Percentiles rank a stretch among this genome's conserved stretches.
Evolutionary conservation across 2,329 filamentous ascomycete species (phyloP).

Genomic region (Colletotrichum destructivum): DNA sequence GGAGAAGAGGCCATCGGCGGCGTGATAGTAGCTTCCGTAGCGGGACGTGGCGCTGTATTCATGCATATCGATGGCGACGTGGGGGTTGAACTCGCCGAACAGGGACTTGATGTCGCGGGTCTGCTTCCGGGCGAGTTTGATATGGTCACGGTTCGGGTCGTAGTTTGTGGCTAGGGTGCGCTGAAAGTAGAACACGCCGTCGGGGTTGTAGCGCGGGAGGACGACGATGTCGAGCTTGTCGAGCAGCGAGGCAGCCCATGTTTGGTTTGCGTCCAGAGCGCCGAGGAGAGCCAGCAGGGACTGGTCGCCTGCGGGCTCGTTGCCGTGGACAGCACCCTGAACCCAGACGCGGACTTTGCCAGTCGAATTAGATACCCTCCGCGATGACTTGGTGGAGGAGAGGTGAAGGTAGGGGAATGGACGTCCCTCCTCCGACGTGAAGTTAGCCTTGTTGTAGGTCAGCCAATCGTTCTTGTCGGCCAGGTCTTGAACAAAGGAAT

Average conservation of each 20-base stretch:
- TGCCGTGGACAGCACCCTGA: slow-evolving; percentile 52
- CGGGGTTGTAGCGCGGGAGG: slow-evolving; percentile 52
- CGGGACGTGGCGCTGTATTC: slow-evolving; percentile 47
- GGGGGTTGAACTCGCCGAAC: slow-evolving; percentile 48
- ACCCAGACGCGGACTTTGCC: slow-evolving; percentile 51
- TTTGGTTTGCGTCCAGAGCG: slow-evolving; percentile 48
- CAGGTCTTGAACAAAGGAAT: slow-evolving; percentile 45
- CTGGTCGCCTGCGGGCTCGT: slow-evolving; percentile 53
- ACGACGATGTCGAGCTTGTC: slow-evolving; percentile 50
- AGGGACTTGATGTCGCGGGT: slow-evolving; percentile 52
- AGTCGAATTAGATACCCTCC: slow-evolving; percentile 35
- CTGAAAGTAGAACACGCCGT: slow-evolving; percentile 54
- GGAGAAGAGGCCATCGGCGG: slow-evolving; percentile 50
- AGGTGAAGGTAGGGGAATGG: slow-evolving; percentile 45
- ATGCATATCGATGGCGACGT: slow-evolving; percentile 52
- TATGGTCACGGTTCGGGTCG: slow-evolving; percentile 53
- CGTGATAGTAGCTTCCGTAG: slow-evolving; percentile 43
- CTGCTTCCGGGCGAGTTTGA: slow-evolving; percentile 51
- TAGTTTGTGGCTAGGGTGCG: slow-evolving; percentile 49
- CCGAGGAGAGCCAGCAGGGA: slow-evolving; percentile 50
- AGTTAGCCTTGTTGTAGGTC: slow-evolving; percentile 45
- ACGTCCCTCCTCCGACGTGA: slow-evolving; percentile 46
- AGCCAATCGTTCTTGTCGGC: slow-evolving; percentile 47
- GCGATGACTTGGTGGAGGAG: slow-evolving; percentile 25
- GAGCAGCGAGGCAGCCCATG: slow-evolving; percentile 49